These are phyloP conservation scores for Aaosphaeria arxii DNA, from an alignment of 2,329 filamentous ascomycete genomes.

Conservation along the genomic window DNA sequence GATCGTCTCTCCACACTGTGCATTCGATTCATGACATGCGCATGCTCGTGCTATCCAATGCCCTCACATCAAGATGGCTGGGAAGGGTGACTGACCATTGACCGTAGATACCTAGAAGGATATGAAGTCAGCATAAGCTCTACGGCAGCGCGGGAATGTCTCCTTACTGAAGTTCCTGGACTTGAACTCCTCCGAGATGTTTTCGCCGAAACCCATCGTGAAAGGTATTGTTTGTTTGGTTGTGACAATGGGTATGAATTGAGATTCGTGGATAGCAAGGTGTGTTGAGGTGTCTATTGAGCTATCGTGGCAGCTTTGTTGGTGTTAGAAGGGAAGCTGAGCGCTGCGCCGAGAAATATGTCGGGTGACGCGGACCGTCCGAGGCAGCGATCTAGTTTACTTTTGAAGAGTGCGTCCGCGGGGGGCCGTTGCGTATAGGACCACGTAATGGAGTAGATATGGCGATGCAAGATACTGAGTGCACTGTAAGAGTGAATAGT, in stretches of 20 bases:
- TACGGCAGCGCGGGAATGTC: slow-evolving; percentile 3
- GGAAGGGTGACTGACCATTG: slow-evolving; percentile 56
- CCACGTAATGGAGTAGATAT: slow-evolving; percentile 24
- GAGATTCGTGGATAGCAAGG: neutral
- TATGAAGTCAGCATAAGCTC: slow-evolving; percentile 29
- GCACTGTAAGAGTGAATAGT: slow-evolving; percentile 1
- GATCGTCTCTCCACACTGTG: too few species aligned
- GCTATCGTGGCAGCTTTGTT: slow-evolving; percentile 1
- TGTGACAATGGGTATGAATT: neutral
- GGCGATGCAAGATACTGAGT: slow-evolving; percentile 22
- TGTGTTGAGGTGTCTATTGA: neutral
- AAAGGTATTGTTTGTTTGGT: too few species aligned
- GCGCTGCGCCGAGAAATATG: neutral
- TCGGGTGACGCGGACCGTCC: too few species aligned
- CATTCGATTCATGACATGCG: too few species aligned
- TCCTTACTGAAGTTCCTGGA: slow-evolving; percentile 65
- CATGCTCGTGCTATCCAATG: too few species aligned
- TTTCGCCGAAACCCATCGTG: slow-evolving; percentile 45
- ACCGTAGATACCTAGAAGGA: slow-evolving; percentile 59
- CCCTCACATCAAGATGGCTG: too few species aligned
- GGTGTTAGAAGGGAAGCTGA: slow-evolving; percentile 1
- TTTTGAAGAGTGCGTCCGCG: too few species aligned
- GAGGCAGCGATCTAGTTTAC: too few species aligned
- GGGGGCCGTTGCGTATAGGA: slow-evolving; percentile 14
- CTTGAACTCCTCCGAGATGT: slow-evolving; percentile 58